Conservation (phyloP, 352 stramenopile species). For the Discostella stelligera region DNA sequence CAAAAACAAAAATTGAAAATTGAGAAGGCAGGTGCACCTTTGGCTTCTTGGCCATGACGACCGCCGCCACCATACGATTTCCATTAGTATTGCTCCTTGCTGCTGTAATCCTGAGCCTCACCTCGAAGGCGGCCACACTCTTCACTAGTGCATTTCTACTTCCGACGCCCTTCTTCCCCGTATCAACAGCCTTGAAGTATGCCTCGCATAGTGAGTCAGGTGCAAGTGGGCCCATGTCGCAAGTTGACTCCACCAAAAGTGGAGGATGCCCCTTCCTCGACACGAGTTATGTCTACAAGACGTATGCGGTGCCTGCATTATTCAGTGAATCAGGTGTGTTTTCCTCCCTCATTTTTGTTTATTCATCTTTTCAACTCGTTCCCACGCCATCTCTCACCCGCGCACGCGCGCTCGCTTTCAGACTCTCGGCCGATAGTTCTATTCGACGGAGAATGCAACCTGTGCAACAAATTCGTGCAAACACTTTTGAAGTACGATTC, state of each 20-base stretch:
- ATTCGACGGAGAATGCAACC: constrained; percentile 45
- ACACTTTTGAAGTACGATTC: constrained; percentile 51
- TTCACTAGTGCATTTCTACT: too few species aligned
- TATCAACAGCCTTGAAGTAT: too few species aligned
- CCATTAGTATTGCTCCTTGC: too few species aligned
- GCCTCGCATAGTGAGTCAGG: too few species aligned
- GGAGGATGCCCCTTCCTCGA: constrained; percentile 50
- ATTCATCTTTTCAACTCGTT: neutral
- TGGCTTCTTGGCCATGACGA: too few species aligned
- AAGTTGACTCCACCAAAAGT: constrained; percentile 39
- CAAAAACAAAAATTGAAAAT: too few species aligned
- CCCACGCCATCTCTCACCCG: neutral
- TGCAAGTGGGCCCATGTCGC: constrained; percentile 27
- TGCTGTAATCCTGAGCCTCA: too few species aligned
- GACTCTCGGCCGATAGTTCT: constrained; percentile 54
- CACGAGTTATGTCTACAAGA: constrained; percentile 23
- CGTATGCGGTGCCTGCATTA: constrained; percentile 41
- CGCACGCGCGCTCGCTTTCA: neutral
- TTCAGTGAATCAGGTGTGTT: constrained; percentile 22
- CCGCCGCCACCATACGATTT: too few species aligned
- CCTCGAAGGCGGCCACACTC: too few species aligned
- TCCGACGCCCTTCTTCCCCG: too few species aligned
- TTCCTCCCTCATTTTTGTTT: neutral
- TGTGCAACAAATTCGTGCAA: constrained; percentile 42
- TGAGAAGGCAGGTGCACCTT: too few species aligned